Evolutionary conservation across 257 asterid genomes (phyloP), one percentile per base, ranked within the genome.

Genomic region (Solanum ahanhuiri): DNA sequence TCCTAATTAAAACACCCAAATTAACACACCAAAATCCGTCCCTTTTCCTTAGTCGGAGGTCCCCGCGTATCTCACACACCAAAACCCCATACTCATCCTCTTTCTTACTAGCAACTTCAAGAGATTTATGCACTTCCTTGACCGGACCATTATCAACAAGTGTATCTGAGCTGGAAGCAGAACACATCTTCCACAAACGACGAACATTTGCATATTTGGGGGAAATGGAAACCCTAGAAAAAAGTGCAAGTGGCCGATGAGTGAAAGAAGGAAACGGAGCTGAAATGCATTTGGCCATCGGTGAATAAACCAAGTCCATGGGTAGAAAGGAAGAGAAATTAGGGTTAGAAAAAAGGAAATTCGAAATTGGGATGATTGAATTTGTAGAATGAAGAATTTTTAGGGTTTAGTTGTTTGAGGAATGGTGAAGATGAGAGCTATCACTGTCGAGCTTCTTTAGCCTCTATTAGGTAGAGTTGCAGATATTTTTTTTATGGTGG

Each of bases 121-220:
- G 89, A 63, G 96, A 88, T 87, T 92, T 93, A 60, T 58, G 57
- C 35, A 84, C 87, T 81, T 81, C 72, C 22, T 85, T 76, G 63
- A 81, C 51, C 43, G 87, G 75, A 7, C 92, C 91, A 23, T 63
- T 63, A 34, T 91, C 85, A 33, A 93, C 86, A 57, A 94, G 91
- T 20, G 96, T 92, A 51, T 97, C 97, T 31, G 94, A 92, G 72
- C 91, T 92, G 20, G 93, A 91, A 89, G 93, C 93, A 39, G 92
- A 91, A 86, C 90, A 91, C 90, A 86, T 87, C 54, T 66, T 87
- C 57, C 85, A 88, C 39, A 85, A 88, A 37, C 93, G 88, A 57
- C 91, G 69, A 12, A 39, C 83, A 8, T 81, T 69, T 25, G 85
- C 82, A 69, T 69, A 83, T 48, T 23, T 90, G 22, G 86, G 91